A percentile compares a stretch with the other conserved stretches of the same genome.
These are phyloP conservation scores for Pseudotulostoma volvatum DNA, from an alignment of 495 filamentous ascomycete genomes.

Conservation along the genomic window DNA sequence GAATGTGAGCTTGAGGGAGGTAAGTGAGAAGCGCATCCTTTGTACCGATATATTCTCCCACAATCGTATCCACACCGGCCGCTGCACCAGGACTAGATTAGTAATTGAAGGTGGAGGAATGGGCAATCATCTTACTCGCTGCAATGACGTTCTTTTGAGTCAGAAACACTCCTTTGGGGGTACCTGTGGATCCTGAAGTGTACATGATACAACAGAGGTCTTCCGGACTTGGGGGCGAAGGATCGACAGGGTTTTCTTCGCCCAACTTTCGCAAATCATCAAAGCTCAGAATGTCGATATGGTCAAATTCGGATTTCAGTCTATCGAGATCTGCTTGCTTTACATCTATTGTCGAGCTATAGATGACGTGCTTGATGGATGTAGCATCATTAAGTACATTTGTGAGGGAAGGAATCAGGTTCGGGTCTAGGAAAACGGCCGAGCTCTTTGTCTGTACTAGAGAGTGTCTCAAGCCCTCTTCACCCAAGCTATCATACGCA, in stretches of 20 bases:
- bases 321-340: constrained; percentile 68
- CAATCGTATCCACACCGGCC: constrained; percentile 72
- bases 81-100: constrained; percentile 21
- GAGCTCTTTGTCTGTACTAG: constrained; percentile 73
- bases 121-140: constrained; percentile 42
- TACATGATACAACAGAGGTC: constrained; percentile 99
- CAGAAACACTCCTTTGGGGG: constrained; percentile 87
- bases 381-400: constrained; percentile 68
- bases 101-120: background rate
- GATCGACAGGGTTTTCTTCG: constrained; percentile 65
- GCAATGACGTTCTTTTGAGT: constrained; percentile 82
- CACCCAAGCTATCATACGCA: constrained; percentile 91
- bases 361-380: constrained; percentile 69
- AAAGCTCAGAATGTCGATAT: constrained; percentile 64
- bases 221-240: constrained; percentile 62
- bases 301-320: constrained; percentile 51
- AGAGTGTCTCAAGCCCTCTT: constrained; percentile 84
- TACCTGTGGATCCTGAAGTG: constrained; percentile 93
- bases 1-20: constrained; percentile 84
- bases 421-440: constrained; percentile 80
- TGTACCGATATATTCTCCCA: constrained; percentile 69
- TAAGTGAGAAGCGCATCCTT: constrained; percentile 84
- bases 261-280: constrained; percentile 74
- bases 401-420: constrained; percentile 61
- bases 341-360: constrained; percentile 60